These are phyloP conservation scores for Septoria linicola DNA, from an alignment of 2,329 filamentous ascomycete genomes.

Conservation along the genomic window DNA sequence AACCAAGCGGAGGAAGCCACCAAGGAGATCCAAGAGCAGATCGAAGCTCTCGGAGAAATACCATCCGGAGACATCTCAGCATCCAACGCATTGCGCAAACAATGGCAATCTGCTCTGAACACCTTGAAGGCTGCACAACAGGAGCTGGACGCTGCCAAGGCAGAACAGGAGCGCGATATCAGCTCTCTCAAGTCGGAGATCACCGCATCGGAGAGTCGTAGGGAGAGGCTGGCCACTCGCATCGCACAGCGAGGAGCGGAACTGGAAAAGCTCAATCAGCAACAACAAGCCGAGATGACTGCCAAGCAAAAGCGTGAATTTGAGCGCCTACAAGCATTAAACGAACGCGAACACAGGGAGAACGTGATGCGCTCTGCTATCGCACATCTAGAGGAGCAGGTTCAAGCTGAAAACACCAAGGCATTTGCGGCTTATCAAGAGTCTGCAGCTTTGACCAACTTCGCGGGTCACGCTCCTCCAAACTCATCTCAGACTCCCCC, in stretches of 20 bases:
- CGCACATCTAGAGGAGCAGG: slow-evolving; percentile 40
- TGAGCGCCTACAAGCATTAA: slow-evolving; percentile 31
- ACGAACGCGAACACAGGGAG: slow-evolving; percentile 41
- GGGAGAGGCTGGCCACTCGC: slow-evolving; percentile 69
- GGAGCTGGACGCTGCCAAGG: slow-evolving; percentile 63
- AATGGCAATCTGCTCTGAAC: slow-evolving; percentile 57
- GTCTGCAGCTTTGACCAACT: slow-evolving; percentile 32
- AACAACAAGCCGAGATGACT: slow-evolving; percentile 57
- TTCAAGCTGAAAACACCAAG: slow-evolving; percentile 42
- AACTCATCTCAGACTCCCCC: slow-evolving; percentile 42
- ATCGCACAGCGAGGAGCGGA: slow-evolving; percentile 72
- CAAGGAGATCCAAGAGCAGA: slow-evolving; percentile 55
- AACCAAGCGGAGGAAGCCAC: slow-evolving; percentile 66
- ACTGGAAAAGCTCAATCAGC: slow-evolving; percentile 67
- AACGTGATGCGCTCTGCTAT: slow-evolving; percentile 42
- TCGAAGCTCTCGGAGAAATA: slow-evolving; percentile 64
- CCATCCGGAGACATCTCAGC: slow-evolving; percentile 62
- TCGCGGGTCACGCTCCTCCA: slow-evolving; percentile 28
- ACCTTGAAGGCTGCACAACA: slow-evolving; percentile 51
- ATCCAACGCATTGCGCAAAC: slow-evolving; percentile 58
- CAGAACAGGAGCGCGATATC: slow-evolving; percentile 61
- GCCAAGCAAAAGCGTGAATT: slow-evolving; percentile 37
- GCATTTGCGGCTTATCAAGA: slow-evolving; percentile 43
- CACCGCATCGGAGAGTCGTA: slow-evolving; percentile 62
- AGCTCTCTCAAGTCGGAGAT: slow-evolving; percentile 65